Evolutionary conservation across 768 basidiomycete genomes (phyloP).

Genomic region (Basidioascus undulatus): DNA sequence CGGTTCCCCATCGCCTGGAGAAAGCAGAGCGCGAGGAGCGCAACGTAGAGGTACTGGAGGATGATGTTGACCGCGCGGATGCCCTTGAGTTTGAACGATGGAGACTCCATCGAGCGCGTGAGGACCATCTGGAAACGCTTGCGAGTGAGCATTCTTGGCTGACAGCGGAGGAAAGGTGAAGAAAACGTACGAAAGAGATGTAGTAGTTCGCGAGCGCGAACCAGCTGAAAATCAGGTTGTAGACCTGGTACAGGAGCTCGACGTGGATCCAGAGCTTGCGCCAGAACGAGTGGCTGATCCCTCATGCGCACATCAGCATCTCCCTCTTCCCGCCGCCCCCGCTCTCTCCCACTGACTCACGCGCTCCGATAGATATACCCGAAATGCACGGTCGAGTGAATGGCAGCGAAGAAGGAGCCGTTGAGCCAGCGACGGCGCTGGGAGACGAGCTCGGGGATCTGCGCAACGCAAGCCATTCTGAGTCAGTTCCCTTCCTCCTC

Average conservation of each 20-base stretch:
- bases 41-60: slow-evolving; percentile 69
- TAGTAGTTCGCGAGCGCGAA: slow-evolving; percentile 8
- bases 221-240: slow-evolving; percentile 51
- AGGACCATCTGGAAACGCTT: slow-evolving; percentile 29
- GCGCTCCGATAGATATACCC: slow-evolving; percentile 83
- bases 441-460: slow-evolving; percentile 79
- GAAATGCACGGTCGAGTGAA: slow-evolving; percentile 80
- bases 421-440: slow-evolving; percentile 93
- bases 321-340: background rate
- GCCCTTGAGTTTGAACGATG: slow-evolving; percentile 30
- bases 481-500: no score
- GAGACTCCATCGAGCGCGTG: slow-evolving; percentile 45
- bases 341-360: slow-evolving; percentile 11
- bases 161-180: background rate
- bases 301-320: slow-evolving; percentile 10
- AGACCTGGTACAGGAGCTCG: slow-evolving; percentile 71
- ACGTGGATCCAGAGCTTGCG: slow-evolving; percentile 88
- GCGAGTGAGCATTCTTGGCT: slow-evolving; percentile 1
- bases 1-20: slow-evolving; percentile 70
- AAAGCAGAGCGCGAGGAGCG: slow-evolving; percentile 65
- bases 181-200: slow-evolving; percentile 2
- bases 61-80: slow-evolving; percentile 46
- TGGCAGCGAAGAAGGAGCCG: slow-evolving; percentile 90
- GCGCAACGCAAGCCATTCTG: no score
- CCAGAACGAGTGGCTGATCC: slow-evolving; percentile 44